Conservation (phyloP, 2,329 filamentous ascomycete genomes). For the Sporothrix brasiliensis region DNA sequence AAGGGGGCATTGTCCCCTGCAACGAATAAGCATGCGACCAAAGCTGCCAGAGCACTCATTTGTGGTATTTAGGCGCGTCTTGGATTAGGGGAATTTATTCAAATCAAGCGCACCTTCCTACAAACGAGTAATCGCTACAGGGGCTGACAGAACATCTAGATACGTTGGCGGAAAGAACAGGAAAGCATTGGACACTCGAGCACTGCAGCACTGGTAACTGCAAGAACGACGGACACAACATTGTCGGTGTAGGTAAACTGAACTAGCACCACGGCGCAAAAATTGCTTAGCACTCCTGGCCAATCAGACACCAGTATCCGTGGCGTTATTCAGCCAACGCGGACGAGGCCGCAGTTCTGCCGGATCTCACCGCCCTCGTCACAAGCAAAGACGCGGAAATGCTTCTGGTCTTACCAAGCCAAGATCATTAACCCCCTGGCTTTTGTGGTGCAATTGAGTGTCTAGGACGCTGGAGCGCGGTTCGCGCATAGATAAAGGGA, state of each 20-base stretch:
- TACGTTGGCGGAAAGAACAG: background rate
- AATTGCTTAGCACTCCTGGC: conserved; percentile 16
- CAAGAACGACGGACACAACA: background rate
- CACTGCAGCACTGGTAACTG: conserved; percentile 1
- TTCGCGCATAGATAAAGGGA: conserved; percentile 18
- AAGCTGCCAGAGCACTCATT: conserved; percentile 1
- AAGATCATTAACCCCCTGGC: background rate
- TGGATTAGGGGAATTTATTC: background rate
- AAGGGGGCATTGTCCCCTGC: conserved; percentile 7
- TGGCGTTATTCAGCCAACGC: conserved; percentile 5
- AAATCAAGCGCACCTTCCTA: background rate
- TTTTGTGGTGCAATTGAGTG: background rate
- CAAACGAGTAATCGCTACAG: background rate
- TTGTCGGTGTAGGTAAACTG: conserved; percentile 26
- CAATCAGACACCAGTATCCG: conserved; percentile 15
- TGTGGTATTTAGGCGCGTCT: background rate
- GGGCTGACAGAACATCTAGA: background rate
- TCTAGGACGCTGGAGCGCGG: background rate
- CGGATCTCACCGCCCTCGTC: conserved; percentile 29
- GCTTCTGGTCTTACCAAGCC: conserved; percentile 2
- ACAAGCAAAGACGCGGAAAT: conserved; percentile 27
- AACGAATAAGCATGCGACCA: conserved; percentile 9
- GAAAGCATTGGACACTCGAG: background rate
- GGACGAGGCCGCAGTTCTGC: conserved; percentile 25
- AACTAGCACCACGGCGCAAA: conserved; percentile 17